Percentiles rank a stretch among this genome's conserved stretches.
Conservation (phyloP, 2,329 filamentous ascomycete genomes). For the Ceratocystis albifundus region DNA sequence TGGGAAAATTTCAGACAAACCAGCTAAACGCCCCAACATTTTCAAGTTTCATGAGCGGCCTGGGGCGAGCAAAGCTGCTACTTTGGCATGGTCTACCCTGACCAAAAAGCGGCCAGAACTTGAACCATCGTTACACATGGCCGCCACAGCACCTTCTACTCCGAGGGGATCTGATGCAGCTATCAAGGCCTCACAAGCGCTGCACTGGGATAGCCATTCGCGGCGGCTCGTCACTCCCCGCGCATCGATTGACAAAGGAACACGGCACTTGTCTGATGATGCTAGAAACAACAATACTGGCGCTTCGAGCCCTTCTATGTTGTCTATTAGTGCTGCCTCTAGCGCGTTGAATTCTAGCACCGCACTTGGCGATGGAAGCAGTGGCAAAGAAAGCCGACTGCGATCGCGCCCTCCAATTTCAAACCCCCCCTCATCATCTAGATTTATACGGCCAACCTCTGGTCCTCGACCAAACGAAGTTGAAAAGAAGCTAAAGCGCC, state of each 20-base stretch:
- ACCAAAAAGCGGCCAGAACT: conserved; percentile 30
- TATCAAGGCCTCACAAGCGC: conserved; percentile 26
- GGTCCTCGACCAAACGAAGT: conserved; percentile 7
- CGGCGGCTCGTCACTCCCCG: conserved; percentile 36
- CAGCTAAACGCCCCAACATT: conserved; percentile 32
- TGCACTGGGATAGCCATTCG: conserved; percentile 46
- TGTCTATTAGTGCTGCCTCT: conserved; percentile 46
- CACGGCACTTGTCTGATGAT: conserved; percentile 26
- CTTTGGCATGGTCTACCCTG: conserved; percentile 44
- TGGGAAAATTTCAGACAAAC: conserved; percentile 36
- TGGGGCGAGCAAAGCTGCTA: conserved; percentile 52
- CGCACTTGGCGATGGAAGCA: conserved; percentile 16
- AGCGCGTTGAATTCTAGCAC: conserved; percentile 37
- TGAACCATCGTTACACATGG: conserved; percentile 25
- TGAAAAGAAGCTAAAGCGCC: conserved; percentile 13
- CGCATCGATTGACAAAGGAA: conserved; percentile 18
- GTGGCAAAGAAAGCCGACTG: conserved; percentile 12
- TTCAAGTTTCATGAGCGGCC: conserved; percentile 19
- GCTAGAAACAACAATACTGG: conserved; percentile 34
- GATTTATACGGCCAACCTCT: conserved; percentile 17
- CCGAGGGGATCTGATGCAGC: conserved; percentile 26
- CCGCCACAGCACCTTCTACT: conserved; percentile 25
- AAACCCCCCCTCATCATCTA: conserved; percentile 20
- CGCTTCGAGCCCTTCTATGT: conserved; percentile 34
- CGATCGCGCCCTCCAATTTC: conserved; percentile 16